phyloP scores from a whole-genome alignment of 2,329 filamentous ascomycete species.

The Massarina eburnea region DNA sequence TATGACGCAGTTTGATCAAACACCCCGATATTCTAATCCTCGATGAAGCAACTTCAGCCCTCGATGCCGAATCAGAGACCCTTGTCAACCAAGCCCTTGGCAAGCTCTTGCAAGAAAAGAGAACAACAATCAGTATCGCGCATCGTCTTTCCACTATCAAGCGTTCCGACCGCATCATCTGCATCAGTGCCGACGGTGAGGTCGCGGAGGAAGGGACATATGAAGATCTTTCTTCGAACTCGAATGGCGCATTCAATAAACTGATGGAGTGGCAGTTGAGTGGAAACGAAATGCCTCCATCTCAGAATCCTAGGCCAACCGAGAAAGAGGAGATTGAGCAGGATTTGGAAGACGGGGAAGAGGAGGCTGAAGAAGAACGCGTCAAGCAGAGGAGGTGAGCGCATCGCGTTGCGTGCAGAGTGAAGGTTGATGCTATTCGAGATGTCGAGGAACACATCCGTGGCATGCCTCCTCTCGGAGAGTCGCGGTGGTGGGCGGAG shows the following conservation, averaged over 20 bases:
- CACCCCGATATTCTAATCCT: slow-evolving; percentile 95
- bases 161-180: slow-evolving; percentile 90
- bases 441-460: too few relatives aligned
- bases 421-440: too few relatives aligned
- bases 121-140: slow-evolving; percentile 96
- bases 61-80: slow-evolving; percentile 96
- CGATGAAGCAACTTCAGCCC: slow-evolving; percentile 90
- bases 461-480: too few relatives aligned
- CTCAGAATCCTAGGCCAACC: slow-evolving; percentile 40
- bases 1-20: slow-evolving; percentile 66
- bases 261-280: slow-evolving; percentile 99
- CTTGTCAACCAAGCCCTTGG: slow-evolving; percentile 89
- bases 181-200: slow-evolving; percentile 79
- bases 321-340: slow-evolving; percentile 55
- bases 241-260: slow-evolving; percentile 83
- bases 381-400: neutral
- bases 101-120: slow-evolving; percentile 78
- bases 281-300: slow-evolving; percentile 63
- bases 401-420: neutral
- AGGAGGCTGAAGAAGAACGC: slow-evolving; percentile 4
- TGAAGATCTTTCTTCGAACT: slow-evolving; percentile 69
- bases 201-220: slow-evolving; percentile 93
- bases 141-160: slow-evolving; percentile 97
- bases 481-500: too few relatives aligned
- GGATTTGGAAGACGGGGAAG: slow-evolving; percentile 36